phyloP scores from a whole-genome alignment of 495 filamentous ascomycete species.

The Annulohypoxylon nitens region DNA sequence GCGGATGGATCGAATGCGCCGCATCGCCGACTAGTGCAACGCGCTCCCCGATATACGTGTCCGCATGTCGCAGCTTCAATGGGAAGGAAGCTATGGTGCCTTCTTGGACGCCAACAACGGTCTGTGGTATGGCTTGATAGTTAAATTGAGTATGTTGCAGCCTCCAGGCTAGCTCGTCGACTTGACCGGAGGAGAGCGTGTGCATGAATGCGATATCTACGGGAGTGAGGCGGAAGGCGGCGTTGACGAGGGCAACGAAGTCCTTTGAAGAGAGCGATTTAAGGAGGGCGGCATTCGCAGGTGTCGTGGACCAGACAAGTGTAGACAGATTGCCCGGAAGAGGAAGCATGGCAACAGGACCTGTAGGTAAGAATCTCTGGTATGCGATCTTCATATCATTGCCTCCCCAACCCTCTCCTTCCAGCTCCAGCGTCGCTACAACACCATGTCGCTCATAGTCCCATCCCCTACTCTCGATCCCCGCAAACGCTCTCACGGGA shows the following conservation, averaged over 20 bases:
- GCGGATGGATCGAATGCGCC: constrained; percentile 92
- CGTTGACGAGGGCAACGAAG: constrained; percentile 91
- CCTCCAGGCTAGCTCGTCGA: constrained; percentile 85
- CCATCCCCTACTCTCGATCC: constrained; percentile 87
- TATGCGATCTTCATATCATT: constrained; percentile 79
- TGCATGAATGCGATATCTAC: constrained; percentile 87
- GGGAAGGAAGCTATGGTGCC: constrained; percentile 91
- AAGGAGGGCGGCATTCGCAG: constrained; percentile 79
- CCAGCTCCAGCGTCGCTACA: constrained; percentile 86
- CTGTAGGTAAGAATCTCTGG: constrained; percentile 93
- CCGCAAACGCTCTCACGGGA: constrained; percentile 90
- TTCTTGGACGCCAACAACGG: constrained; percentile 76
- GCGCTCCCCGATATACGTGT: constrained; percentile 89
- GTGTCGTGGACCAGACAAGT: constrained; percentile 93
- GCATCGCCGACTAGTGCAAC: constrained; percentile 93
- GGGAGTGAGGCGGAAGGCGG: constrained; percentile 85
- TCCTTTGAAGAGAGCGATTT: constrained; percentile 78
- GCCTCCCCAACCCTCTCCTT: constrained; percentile 67
- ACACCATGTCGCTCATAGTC: constrained; percentile 93
- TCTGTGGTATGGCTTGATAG: constrained; percentile 58
- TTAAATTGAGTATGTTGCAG: constrained; percentile 73
- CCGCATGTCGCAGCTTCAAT: constrained; percentile 88
- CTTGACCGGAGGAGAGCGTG: constrained; percentile 69
- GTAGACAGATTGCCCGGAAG: constrained; percentile 84
- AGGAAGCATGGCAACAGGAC: constrained; percentile 90